phyloP scores from a whole-genome alignment of 139 green algal genomes.

The Chlorella vulgaris region DNA sequence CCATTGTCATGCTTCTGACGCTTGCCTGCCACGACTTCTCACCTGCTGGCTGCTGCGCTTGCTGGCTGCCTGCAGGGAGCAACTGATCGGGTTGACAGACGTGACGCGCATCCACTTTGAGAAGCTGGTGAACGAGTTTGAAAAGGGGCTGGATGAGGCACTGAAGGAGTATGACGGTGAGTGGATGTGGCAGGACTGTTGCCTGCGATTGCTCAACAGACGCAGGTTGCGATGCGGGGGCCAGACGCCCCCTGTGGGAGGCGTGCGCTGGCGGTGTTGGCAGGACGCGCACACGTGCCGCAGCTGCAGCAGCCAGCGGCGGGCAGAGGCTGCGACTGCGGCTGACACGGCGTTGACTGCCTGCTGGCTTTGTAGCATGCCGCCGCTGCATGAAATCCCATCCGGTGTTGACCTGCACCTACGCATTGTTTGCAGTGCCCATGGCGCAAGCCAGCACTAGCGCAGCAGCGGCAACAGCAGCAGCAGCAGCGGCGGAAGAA shows the following conservation, averaged over 20 bases:
- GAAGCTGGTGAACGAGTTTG: slow-evolving; percentile 87
- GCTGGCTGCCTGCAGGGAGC: slow-evolving; percentile 69
- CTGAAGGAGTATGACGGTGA: slow-evolving; percentile 35
- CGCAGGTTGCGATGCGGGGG: no score
- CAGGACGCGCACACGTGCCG: no score
- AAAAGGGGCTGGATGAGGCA: slow-evolving; percentile 77
- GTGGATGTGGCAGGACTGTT: neutral
- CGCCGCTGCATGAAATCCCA: no score
- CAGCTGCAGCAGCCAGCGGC: no score
- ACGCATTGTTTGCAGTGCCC: slow-evolving; percentile 13
- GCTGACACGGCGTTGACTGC: no score
- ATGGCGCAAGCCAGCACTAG: neutral
- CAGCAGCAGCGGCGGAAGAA: slow-evolving; percentile 4
- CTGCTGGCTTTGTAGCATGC: no score
- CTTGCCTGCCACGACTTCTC: neutral
- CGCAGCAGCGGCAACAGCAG: neutral
- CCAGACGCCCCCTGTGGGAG: no score
- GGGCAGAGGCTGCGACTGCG: no score
- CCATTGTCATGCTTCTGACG: neutral
- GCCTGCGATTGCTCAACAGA: no score
- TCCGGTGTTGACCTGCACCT: no score
- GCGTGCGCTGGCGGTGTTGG: no score
- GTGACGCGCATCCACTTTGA: slow-evolving; percentile 87
- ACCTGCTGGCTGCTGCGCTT: no score
- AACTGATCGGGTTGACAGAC: slow-evolving; percentile 88